Evolutionary conservation across 1,284 basidiomycete species (phyloP).

Genomic region (Garcileccinum viscosum): DNA sequence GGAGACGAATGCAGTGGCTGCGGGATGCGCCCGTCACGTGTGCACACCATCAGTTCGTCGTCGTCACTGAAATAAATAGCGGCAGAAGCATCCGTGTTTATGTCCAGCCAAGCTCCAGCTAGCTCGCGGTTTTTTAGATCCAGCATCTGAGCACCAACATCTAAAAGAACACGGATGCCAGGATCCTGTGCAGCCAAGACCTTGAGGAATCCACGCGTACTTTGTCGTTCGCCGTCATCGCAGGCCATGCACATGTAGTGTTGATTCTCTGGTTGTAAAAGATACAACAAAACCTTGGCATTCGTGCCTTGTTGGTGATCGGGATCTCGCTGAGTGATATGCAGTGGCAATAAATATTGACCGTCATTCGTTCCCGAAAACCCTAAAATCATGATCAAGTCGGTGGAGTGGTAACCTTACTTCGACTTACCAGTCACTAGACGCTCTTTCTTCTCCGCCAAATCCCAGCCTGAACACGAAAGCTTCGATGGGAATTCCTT

Average conservation of each 20-base stretch:
- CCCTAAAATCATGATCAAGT: not conserved
- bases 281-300: not conserved
- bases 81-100: not conserved
- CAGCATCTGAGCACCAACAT: not conserved
- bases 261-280: too few relatives aligned
- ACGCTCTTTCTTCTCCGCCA: conserved; percentile 46
- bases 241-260: too few relatives aligned
- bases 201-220: not conserved
- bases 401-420: too few relatives aligned
- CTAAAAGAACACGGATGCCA: not conserved
- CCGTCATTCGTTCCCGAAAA: not conserved
- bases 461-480: conserved; percentile 58
- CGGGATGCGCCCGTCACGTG: not conserved
- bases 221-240: not conserved
- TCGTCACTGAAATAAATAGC: not conserved
- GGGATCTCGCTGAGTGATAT: not conserved
- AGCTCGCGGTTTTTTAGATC: not conserved
- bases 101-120: not conserved
- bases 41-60: not conserved
- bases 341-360: not conserved
- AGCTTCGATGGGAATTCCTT: conserved; percentile 56
- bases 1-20: not conserved
- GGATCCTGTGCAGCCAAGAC: not conserved
- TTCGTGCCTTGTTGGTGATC: not conserved
- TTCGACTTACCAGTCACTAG: conserved; percentile 28